Conservation (phyloP, 768 basidiomycete genomes). For the Galerina marginata region DNA sequence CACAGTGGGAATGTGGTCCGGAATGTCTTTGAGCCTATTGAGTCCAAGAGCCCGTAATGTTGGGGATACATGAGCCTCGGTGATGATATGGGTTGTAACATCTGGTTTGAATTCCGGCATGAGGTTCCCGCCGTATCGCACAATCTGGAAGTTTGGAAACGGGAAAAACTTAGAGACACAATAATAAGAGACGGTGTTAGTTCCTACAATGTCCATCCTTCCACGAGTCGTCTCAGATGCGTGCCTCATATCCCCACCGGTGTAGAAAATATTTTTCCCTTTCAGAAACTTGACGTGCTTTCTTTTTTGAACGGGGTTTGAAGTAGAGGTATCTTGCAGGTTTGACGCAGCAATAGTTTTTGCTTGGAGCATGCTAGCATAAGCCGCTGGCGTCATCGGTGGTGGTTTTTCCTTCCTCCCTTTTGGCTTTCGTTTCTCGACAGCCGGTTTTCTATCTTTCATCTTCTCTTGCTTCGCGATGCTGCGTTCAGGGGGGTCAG, state of each 20-base stretch:
- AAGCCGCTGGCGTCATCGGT: constrained; percentile 55
- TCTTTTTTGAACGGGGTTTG: constrained; percentile 18
- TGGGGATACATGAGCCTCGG: constrained; percentile 40
- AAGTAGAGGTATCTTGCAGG: constrained; percentile 13
- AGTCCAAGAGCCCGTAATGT: constrained; percentile 52
- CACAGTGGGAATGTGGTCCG: constrained; percentile 66
- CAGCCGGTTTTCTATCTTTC: constrained; percentile 18
- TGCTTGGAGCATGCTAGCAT: constrained; percentile 52
- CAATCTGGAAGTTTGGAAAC: constrained; percentile 51
- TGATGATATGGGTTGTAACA: constrained; percentile 71
- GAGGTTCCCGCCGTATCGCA: constrained; percentile 66
- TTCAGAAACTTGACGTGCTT: constrained; percentile 43
- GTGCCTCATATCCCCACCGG: constrained; percentile 60
- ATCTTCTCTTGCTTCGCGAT: constrained; percentile 16
- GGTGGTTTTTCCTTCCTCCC: constrained; percentile 45
- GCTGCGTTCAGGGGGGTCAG: constrained; percentile 19
- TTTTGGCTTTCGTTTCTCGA: constrained; percentile 27
- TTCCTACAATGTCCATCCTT: constrained; percentile 67
- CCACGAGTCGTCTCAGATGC: constrained; percentile 56
- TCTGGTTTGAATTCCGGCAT: constrained; percentile 60
- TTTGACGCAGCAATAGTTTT: constrained; percentile 21
- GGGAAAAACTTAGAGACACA: background rate
- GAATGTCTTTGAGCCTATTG: constrained; percentile 59
- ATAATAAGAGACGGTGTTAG: constrained; percentile 3
- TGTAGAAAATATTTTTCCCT: constrained; percentile 63